Percentiles rank a stretch among this genome's conserved stretches.
These are phyloP conservation scores for Pseudozyma tsukubaensis DNA, from an alignment of 1,284 basidiomycete species.

Conservation along the genomic window DNA sequence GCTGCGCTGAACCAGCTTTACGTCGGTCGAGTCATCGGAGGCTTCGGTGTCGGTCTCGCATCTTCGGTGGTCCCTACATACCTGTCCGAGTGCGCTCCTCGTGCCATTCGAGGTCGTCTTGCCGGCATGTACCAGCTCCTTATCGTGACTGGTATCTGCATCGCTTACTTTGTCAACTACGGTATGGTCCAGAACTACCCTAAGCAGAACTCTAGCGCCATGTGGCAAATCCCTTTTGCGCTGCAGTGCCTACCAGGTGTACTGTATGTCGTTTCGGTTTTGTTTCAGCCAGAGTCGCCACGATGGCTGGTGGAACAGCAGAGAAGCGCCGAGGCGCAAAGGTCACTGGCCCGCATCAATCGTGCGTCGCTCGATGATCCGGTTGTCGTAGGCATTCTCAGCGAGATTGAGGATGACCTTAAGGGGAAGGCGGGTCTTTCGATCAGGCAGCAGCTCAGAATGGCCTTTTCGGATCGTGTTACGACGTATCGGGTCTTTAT, in stretches of 20 bases:
- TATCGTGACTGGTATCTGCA: constrained; percentile 60
- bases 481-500: constrained; percentile 66
- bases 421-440: constrained; percentile 59
- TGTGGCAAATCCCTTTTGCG: constrained; percentile 64
- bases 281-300: constrained; percentile 62
- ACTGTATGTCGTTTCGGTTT: constrained; percentile 55
- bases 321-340: constrained; percentile 28
- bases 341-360: constrained; percentile 37
- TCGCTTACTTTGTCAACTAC: constrained; percentile 51
- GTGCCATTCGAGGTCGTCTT: constrained; percentile 67
- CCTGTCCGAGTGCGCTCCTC: constrained; percentile 63
- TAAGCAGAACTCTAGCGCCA: constrained; percentile 32
- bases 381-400: constrained; percentile 29
- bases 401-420: constrained; percentile 47
- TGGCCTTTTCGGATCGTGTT: constrained; percentile 69
- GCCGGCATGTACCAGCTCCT: constrained; percentile 71
- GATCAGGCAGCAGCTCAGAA: constrained; percentile 68
- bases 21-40: constrained; percentile 55
- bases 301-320: constrained; percentile 61
- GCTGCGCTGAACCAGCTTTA: constrained; percentile 59
- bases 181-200: constrained; percentile 38
- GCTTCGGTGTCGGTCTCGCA: constrained; percentile 45
- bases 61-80: constrained; percentile 65
- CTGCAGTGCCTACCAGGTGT: constrained; percentile 64
- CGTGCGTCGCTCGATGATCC: constrained; percentile 18